phyloP scores from a whole-genome alignment of 331 rosid species.

The Phaseolus coccineus region DNA sequence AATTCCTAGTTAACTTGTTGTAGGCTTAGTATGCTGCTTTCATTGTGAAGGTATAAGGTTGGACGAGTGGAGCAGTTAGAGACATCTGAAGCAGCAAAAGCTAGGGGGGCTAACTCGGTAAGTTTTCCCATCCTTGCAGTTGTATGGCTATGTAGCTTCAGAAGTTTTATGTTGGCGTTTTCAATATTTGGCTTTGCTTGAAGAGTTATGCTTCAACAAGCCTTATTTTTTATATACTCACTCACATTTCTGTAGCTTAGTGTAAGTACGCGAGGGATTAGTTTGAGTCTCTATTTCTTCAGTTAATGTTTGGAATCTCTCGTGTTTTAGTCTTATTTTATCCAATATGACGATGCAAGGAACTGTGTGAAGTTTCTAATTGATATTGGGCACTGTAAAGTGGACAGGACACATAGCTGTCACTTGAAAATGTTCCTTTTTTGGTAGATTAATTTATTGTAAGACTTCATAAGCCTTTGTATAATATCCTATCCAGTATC shows the following conservation, averaged over 20 bases:
- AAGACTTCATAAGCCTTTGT: slow-evolving; percentile 1
- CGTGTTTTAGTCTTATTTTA: slow-evolving; percentile 12
- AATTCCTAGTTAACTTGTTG: slow-evolving; percentile 21
- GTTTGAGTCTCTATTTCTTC: slow-evolving; percentile 25
- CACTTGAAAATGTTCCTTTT: slow-evolving; percentile 31
- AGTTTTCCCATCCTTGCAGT: slow-evolving; percentile 51
- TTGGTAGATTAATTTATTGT: slow-evolving; percentile 25
- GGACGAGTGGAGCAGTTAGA: slow-evolving; percentile 95
- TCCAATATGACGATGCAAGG: not conserved
- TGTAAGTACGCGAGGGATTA: slow-evolving; percentile 12
- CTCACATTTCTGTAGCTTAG: not conserved
- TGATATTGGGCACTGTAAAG: slow-evolving; percentile 32
- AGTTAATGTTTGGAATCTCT: slow-evolving; percentile 26
- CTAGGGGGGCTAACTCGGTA: slow-evolving; percentile 88
- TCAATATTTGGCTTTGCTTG: slow-evolving; percentile 18
- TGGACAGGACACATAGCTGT: slow-evolving; percentile 16
- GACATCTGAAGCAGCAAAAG: slow-evolving; percentile 81
- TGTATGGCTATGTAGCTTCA: slow-evolving; percentile 29
- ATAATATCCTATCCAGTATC: not conserved
- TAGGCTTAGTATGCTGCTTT: slow-evolving; percentile 39
- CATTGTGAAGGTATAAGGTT: slow-evolving; percentile 81
- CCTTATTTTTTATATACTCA: not conserved
- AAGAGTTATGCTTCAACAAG: not conserved
- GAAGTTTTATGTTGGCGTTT: slow-evolving; percentile 10
- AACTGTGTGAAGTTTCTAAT: not conserved